phyloP scores from a whole-genome alignment of 139 green algal species.

The Edaphochlamys debaryana region DNA sequence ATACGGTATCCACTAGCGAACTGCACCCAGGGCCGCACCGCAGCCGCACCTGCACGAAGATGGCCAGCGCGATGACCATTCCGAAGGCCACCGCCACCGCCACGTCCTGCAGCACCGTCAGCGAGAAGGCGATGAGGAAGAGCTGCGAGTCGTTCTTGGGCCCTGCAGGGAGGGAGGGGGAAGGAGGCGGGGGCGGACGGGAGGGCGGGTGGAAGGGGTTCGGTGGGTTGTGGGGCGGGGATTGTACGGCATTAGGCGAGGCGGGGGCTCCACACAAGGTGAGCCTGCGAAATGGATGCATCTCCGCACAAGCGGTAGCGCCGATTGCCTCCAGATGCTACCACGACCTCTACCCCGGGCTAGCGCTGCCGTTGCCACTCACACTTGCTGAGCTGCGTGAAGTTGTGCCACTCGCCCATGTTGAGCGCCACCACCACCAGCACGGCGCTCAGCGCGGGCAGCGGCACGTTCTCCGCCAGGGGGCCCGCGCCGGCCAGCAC shows the following conservation, averaged over 20 bases:
- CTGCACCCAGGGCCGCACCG: too few relatives aligned
- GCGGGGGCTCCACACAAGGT: background rate
- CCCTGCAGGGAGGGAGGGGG: conserved; percentile 13
- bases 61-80: conserved; percentile 42
- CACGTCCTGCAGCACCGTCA: conserved; percentile 53
- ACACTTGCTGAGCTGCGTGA: conserved; percentile 41
- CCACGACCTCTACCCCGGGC: too few relatives aligned
- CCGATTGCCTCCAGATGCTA: too few relatives aligned
- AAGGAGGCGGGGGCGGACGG: too few relatives aligned
- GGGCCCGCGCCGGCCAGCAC: conserved; percentile 22
- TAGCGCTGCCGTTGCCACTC: too few relatives aligned
- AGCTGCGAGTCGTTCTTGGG: conserved; percentile 52
- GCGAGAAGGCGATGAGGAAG: conserved; percentile 51
- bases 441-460: conserved; percentile 37
- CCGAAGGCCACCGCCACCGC: conserved; percentile 47
- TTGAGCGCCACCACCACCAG: conserved; percentile 48
- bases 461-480: conserved; percentile 37
- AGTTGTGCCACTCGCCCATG: conserved; percentile 58
- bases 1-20: too few relatives aligned
- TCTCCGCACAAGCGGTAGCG: too few relatives aligned
- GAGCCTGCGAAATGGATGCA: too few relatives aligned
- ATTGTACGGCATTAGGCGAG: too few relatives aligned
- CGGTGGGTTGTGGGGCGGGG: too few relatives aligned
- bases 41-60: conserved; percentile 39
- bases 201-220: background rate